phyloP scores from a whole-genome alignment of 1,284 basidiomycete genomes.

The Ceratobasidium sp. region DNA sequence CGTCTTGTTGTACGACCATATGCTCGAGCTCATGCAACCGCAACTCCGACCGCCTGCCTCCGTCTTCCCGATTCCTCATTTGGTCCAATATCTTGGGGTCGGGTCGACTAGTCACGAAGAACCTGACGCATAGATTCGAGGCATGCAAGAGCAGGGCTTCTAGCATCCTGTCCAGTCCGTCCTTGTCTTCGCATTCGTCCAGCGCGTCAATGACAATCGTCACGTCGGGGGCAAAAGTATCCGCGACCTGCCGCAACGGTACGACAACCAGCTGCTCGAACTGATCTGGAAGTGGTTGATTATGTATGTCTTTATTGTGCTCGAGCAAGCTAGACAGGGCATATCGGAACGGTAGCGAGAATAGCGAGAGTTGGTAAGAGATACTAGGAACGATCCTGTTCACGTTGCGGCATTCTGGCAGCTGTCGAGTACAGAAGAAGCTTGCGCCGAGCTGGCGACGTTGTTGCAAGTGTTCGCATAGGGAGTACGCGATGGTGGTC shows the following conservation, averaged over 20 bases:
- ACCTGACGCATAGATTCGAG: not conserved
- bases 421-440: slow-evolving; percentile 25
- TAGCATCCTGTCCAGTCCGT: not conserved
- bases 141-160: not conserved
- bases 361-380: not conserved
- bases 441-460: not conserved
- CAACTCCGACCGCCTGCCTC: no score
- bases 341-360: slow-evolving; percentile 11
- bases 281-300: not conserved
- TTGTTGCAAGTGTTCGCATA: not conserved
- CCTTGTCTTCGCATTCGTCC: slow-evolving; percentile 20
- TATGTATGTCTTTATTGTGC: not conserved
- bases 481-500: slow-evolving; percentile 9
- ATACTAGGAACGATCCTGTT: slow-evolving; percentile 16
- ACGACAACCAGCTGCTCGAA: not conserved
- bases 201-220: slow-evolving; percentile 25
- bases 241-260: not conserved
- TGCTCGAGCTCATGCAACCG: no score
- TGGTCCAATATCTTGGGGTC: not conserved
- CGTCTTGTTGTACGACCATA: no score
- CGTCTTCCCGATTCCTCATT: not conserved
- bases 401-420: slow-evolving; percentile 7
- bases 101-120: not conserved
- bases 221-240: not conserved
- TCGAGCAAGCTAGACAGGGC: slow-evolving; percentile 1